Conservation (phyloP, 371 early-diverging fungal species). For the Syncephalis fuscata region DNA sequence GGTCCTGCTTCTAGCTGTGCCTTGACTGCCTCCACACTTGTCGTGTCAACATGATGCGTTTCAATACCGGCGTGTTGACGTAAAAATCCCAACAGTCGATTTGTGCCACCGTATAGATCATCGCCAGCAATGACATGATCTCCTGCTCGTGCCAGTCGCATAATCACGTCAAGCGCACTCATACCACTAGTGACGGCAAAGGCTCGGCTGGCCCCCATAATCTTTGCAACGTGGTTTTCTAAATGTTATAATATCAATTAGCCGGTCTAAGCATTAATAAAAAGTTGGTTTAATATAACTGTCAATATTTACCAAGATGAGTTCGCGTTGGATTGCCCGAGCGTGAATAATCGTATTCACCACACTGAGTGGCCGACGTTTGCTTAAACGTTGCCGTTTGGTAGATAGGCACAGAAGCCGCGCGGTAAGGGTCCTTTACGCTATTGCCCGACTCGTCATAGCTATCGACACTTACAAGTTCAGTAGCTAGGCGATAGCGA, state of each 20-base stretch:
- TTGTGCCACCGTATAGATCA: constrained; percentile 82
- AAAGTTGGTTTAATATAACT: neutral
- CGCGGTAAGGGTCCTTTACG: constrained; percentile 67
- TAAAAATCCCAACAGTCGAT: constrained; percentile 61
- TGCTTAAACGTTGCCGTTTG: constrained; percentile 96
- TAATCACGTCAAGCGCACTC: constrained; percentile 74
- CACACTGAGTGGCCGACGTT: constrained; percentile 49
- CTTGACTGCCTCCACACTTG: constrained; percentile 34
- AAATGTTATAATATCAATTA: neutral
- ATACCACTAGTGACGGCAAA: constrained; percentile 74
- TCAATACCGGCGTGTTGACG: constrained; percentile 45
- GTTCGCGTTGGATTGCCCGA: constrained; percentile 82
- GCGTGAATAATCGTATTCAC: constrained; percentile 86
- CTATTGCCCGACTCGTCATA: constrained; percentile 22
- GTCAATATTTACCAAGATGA: constrained; percentile 41
- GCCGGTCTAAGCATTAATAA: no score
- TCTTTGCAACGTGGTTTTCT: constrained; percentile 73
- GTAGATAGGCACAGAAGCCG: constrained; percentile 87
- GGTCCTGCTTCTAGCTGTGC: constrained; percentile 45
- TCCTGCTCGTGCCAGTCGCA: constrained; percentile 56
- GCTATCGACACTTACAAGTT: constrained; percentile 69
- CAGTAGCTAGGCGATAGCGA: constrained; percentile 64
- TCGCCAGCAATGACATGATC: constrained; percentile 78
- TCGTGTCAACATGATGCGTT: constrained; percentile 75
- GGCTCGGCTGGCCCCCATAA: constrained; percentile 64